A percentile compares a stretch with the other conserved stretches of the same genome.
Evolutionary conservation across 371 early-diverging fungal genomes (phyloP).

Genomic region (Choanephora cucurbitarum): DNA sequence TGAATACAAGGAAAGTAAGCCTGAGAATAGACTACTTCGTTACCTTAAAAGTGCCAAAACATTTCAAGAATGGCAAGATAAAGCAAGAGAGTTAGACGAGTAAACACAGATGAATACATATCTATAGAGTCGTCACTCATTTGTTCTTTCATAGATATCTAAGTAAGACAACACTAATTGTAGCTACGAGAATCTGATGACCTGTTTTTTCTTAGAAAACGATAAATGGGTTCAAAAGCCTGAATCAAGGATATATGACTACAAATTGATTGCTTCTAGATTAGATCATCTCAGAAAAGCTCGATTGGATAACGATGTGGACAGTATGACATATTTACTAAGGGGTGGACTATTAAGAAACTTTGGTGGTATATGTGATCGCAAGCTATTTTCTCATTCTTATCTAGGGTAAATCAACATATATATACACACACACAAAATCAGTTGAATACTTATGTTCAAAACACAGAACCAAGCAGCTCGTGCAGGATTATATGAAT

Average conservation of each 20-base stretch:
- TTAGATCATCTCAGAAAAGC: slow-evolving; percentile 56
- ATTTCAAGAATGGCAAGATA: slow-evolving; percentile 62
- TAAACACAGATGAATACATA: slow-evolving; percentile 18
- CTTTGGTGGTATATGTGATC: slow-evolving; percentile 73
- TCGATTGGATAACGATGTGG: slow-evolving; percentile 53
- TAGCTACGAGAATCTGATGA: too few species aligned
- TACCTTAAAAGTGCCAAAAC: slow-evolving; percentile 47
- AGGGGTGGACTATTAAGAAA: slow-evolving; percentile 69
- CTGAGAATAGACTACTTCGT: slow-evolving; percentile 41
- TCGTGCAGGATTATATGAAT: slow-evolving; percentile 72
- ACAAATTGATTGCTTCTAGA: slow-evolving; percentile 60
- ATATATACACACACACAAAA: too few species aligned
- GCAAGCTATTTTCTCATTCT: slow-evolving; percentile 58
- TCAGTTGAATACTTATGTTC: too few species aligned
- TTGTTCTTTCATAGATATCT: slow-evolving; percentile 8
- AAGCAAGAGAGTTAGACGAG: slow-evolving; percentile 61
- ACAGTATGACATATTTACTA: slow-evolving; percentile 62
- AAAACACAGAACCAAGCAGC: slow-evolving; percentile 59
- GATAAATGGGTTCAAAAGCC: slow-evolving; percentile 62
- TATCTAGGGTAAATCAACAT: slow-evolving; percentile 56
- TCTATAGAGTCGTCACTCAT: background rate
- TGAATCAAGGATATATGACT: slow-evolving; percentile 64
- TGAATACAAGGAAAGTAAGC: slow-evolving; percentile 30
- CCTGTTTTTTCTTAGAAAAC: slow-evolving; percentile 31
- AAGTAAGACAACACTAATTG: slow-evolving; percentile 13